Evolutionary conservation across 768 basidiomycete genomes (phyloP).

Genomic region (Gymnopilus dilepis): DNA sequence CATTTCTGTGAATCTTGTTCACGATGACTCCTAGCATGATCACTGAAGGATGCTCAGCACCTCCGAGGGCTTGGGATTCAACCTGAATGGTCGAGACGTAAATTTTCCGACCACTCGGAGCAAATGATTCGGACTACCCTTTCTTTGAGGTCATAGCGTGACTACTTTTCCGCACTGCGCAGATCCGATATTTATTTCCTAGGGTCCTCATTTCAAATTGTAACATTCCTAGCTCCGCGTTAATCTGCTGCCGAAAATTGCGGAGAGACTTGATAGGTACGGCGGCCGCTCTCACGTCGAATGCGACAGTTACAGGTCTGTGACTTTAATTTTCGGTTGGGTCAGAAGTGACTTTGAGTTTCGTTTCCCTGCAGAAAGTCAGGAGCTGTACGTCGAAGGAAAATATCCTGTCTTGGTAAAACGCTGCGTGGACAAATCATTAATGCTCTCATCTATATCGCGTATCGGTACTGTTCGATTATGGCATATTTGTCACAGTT

Average conservation of each 20-base stretch:
- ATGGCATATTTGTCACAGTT: constrained; percentile 40
- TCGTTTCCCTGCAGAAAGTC: constrained; percentile 22
- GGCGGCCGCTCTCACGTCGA: constrained; percentile 11
- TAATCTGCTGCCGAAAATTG: constrained; percentile 25
- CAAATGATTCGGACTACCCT: background rate
- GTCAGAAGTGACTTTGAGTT: constrained; percentile 13
- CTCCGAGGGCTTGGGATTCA: constrained; percentile 7
- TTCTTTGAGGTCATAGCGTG: constrained; percentile 13
- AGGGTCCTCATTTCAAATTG: constrained; percentile 23
- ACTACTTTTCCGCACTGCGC: constrained; percentile 20
- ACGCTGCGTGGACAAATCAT: constrained; percentile 18
- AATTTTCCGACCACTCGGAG: constrained; percentile 10
- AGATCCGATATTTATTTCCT: constrained; percentile 24
- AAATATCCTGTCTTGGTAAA: constrained; percentile 18
- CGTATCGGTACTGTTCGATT: constrained; percentile 31
- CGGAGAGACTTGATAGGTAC: constrained; percentile 16
- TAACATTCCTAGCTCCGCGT: constrained; percentile 27
- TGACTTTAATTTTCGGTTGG: constrained; percentile 5
- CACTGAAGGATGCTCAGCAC: constrained; percentile 7
- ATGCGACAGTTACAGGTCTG: background rate
- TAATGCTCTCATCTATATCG: constrained; percentile 25
- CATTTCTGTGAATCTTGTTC: constrained; percentile 3
- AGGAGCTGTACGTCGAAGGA: constrained; percentile 17
- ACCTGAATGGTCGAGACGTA: constrained; percentile 20
- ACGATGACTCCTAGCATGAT: constrained; percentile 11